Percentiles rank a stretch among this genome's conserved stretches.
phyloP scores from a whole-genome alignment of 2,329 filamentous ascomycete species.

The Orbilia blumenaviensis region DNA sequence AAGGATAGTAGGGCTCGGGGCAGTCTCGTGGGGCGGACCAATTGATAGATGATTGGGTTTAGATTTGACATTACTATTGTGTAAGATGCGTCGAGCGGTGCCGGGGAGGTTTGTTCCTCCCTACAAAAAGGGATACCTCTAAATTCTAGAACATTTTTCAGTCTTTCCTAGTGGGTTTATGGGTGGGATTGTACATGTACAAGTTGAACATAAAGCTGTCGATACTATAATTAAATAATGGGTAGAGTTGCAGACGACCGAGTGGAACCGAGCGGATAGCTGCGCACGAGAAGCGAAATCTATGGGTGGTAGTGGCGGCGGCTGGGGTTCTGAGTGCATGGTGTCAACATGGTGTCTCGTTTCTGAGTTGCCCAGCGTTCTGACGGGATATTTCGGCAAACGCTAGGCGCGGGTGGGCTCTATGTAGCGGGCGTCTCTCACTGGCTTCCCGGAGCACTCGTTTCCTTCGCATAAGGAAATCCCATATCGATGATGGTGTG shows the following conservation, averaged over 20 bases:
- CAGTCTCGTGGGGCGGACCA: no score
- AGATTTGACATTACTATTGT: no score
- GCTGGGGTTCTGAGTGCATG: no score
- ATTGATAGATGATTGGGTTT: no score
- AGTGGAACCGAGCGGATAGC: not conserved
- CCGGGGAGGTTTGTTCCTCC: not conserved
- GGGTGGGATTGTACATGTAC: no score
- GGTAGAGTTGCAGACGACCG: no score
- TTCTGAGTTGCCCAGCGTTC: not conserved
- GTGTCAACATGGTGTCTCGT: not conserved
- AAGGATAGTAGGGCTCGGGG: no score
- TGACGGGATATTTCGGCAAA: not conserved
- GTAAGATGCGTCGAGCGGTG: not conserved
- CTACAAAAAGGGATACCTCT: not conserved
- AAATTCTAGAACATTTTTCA: not conserved
- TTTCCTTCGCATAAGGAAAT: conserved; percentile 43
- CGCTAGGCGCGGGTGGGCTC: not conserved
- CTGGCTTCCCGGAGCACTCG: not conserved
- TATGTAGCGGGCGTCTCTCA: not conserved
- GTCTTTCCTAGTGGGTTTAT: not conserved
- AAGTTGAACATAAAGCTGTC: no score
- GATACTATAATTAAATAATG: no score
- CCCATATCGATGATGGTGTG: conserved; percentile 40
- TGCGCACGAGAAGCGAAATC: no score
- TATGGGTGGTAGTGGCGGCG: no score